A percentile compares a stretch with the other conserved stretches of the same genome.
Evolutionary conservation across 2,329 filamentous ascomycete genomes (phyloP).

Genomic region (Paecilomyces formosus): DNA sequence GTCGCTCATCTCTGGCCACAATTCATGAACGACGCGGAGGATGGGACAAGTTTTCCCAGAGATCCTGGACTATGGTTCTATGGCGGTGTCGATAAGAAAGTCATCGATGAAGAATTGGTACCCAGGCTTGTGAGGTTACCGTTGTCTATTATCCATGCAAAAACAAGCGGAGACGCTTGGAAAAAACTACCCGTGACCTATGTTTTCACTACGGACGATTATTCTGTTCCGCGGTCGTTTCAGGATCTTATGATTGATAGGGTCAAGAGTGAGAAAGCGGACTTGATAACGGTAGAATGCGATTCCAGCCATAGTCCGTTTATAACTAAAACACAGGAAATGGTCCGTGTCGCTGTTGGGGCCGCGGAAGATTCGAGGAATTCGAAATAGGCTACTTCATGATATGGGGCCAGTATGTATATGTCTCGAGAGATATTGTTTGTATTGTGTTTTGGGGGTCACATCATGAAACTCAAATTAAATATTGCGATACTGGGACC

Average conservation of each 20-base stretch:
- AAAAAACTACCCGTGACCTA: slow-evolving; percentile 8
- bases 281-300: slow-evolving; percentile 5
- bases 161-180: slow-evolving; percentile 6
- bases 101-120: slow-evolving; percentile 2
- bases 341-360: slow-evolving; percentile 7
- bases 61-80: slow-evolving; percentile 4
- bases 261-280: slow-evolving; percentile 2
- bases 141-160: not conserved
- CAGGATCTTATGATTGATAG: slow-evolving; percentile 11
- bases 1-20: slow-evolving; percentile 4
- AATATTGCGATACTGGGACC: too few species aligned
- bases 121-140: slow-evolving; percentile 3
- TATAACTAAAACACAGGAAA: slow-evolving; percentile 7
- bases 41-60: not conserved
- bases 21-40: not conserved
- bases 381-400: not conserved
- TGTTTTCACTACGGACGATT: slow-evolving; percentile 8
- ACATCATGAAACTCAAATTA: too few species aligned
- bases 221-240: slow-evolving; percentile 3
- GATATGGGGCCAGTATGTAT: too few species aligned
- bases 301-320: slow-evolving; percentile 12
- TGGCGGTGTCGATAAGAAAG: slow-evolving; percentile 3
- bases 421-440: too few species aligned
- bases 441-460: too few species aligned
- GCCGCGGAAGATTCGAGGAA: slow-evolving; percentile 9